These are phyloP conservation scores for Haematococcus lacustris DNA, from an alignment of 139 green algal species.

Conservation along the genomic window DNA sequence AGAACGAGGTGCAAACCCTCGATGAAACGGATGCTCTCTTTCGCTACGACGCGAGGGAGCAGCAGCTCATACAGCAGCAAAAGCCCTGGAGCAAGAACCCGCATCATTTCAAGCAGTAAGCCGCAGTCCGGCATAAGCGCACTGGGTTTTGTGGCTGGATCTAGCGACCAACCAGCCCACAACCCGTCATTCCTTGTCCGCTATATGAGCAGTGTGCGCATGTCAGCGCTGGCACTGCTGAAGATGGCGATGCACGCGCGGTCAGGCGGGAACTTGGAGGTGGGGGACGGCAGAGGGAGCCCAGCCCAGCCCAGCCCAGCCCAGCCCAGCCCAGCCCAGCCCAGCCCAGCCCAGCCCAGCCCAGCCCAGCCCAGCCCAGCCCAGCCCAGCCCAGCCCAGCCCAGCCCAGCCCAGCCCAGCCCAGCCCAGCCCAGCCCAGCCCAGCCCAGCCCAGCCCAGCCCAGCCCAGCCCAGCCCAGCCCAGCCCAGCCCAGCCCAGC, in stretches of 20 bases:
- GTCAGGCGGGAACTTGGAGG: constrained; percentile 88
- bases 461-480: too few species aligned
- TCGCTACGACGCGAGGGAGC: constrained; percentile 61
- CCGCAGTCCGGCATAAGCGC: not conserved
- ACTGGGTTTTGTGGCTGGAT: not conserved
- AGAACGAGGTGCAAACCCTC: constrained; percentile 71
- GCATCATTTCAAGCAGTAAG: constrained; percentile 81
- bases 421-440: not conserved
- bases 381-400: not conserved
- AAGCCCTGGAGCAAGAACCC: constrained; percentile 86
- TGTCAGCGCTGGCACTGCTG: constrained; percentile 90
- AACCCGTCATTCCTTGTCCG: not conserved
- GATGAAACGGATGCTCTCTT: constrained; percentile 61
- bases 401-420: not conserved
- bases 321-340: too few species aligned
- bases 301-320: too few species aligned
- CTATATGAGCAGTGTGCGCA: constrained; percentile 61
- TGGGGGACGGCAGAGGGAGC: too few species aligned
- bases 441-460: not conserved
- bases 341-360: not conserved
- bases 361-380: not conserved
- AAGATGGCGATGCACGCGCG: constrained; percentile 97
- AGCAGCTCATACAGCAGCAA: constrained; percentile 46
- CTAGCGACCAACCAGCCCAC: not conserved
- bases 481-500: too few species aligned